These are phyloP conservation scores for Paracoccidioides brasiliensis DNA, from an alignment of 2,329 filamentous ascomycete species.

Conservation along the genomic window DNA sequence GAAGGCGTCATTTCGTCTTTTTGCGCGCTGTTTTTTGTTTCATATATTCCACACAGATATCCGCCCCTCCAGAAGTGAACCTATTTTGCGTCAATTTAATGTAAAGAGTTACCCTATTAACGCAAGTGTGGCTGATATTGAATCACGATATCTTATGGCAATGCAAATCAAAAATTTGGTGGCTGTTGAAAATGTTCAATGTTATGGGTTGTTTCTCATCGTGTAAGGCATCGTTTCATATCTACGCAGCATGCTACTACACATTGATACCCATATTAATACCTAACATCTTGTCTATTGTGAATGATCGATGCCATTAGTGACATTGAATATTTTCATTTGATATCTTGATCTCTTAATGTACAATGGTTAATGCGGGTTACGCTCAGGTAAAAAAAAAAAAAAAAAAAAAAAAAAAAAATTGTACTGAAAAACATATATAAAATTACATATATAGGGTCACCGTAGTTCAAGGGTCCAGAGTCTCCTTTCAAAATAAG, in stretches of 20 bases:
- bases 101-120: not conserved
- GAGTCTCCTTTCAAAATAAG: not conserved
- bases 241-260: not conserved
- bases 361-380: no score
- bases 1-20: constrained; percentile 11
- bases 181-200: not conserved
- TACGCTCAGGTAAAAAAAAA: no score
- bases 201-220: not conserved
- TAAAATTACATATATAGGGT: no score
- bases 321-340: no score
- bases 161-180: no score
- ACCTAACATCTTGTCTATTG: no score
- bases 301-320: no score
- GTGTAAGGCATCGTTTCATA: no score
- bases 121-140: not conserved
- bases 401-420: no score
- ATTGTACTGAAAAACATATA: no score
- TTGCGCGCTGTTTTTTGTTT: not conserved
- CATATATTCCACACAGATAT: constrained; percentile 1
- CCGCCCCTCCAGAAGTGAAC: not conserved
- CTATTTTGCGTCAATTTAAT: not conserved
- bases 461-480: no score
- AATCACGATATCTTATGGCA: not conserved
- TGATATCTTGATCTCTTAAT: no score
- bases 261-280: not conserved